Base-by-base conservation (phyloP, 192 early-diverging fungal genomes). In the Gaertneriomyces semiglobifer region DNA sequence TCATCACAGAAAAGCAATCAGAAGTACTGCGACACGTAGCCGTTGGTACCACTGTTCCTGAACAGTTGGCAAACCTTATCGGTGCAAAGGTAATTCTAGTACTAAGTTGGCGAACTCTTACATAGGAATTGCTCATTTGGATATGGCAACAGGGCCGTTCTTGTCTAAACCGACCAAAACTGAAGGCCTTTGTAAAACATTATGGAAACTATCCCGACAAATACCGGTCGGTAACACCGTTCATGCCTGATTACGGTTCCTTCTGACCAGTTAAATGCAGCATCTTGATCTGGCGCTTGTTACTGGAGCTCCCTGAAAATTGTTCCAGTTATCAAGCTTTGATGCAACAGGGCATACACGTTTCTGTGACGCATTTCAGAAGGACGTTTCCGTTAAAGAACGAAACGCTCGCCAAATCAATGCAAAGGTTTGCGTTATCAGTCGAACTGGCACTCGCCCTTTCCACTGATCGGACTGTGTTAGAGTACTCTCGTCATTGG, bases 261-360 rank as follows among this genome's bases (percentile, higher is more conserved):
- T 44, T 12, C 20, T 44, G 12, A 43, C 16, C 1, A 2, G 1
- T 60, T 43, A 0, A 18, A 53, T 71, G 44, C 61, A 74, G 83
- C 14, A 69, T 58, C 10, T 60, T 84, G 47, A 82, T 86, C 8
- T 86, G 84, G 84, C 71, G 82, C 11, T 78, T 76, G 63, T 68
- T 84, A 5, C 65, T 81, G 5, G 53, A 56, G 6, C 59, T 86
- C 4, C 84, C 84, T 11, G 84, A 86, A 53, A 86, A 84, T 66
- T 68, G 80, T 42, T 60, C 50, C 9, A 71, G 69, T 9, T 86
- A 86, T 68, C 78, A 81, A 53, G 71, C 82, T 7, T 65, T 86
- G 4, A 20, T 84, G 6, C 69, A 76, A 12, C 72, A 75, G 42
- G 79, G 80, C 7, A 42, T 67, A 14, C 84, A 86, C 63, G 74